A percentile compares a stretch with the other conserved stretches of the same genome.
Evolutionary conservation across 2,329 filamentous ascomycete genomes (phyloP).

Genomic region (Elsinoe ampelina): DNA sequence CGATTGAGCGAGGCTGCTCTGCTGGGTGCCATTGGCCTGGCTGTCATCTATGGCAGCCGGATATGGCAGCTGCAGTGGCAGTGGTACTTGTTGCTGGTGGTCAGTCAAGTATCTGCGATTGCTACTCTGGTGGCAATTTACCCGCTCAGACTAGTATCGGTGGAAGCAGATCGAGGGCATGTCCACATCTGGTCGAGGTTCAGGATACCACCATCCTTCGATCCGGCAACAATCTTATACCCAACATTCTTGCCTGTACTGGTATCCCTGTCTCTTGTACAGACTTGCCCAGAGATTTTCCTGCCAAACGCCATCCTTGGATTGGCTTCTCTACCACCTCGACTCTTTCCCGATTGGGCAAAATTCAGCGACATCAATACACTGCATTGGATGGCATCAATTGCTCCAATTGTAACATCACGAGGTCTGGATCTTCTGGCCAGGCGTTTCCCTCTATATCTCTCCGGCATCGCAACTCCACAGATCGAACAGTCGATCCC

Average conservation of each 20-base stretch:
- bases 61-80: slow-evolving; percentile 23
- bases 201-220: slow-evolving; percentile 66
- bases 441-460: slow-evolving; percentile 26
- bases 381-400: slow-evolving; percentile 71
- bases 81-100: slow-evolving; percentile 35
- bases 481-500: slow-evolving; percentile 27
- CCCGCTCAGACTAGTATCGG: slow-evolving; percentile 29
- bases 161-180: slow-evolving; percentile 10
- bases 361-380: slow-evolving; percentile 50
- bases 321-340: slow-evolving; percentile 64
- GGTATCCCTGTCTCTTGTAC: slow-evolving; percentile 64
- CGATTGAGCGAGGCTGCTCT: slow-evolving; percentile 47
- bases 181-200: slow-evolving; percentile 26
- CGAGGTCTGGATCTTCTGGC: slow-evolving; percentile 35
- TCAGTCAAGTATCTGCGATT: slow-evolving; percentile 30
- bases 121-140: slow-evolving; percentile 27
- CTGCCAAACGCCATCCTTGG: slow-evolving; percentile 75
- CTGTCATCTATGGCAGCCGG: slow-evolving; percentile 34
- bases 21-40: slow-evolving; percentile 42
- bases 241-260: slow-evolving; percentile 67
- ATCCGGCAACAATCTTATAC: slow-evolving; percentile 85
- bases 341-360: slow-evolving; percentile 58
- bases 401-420: slow-evolving; percentile 54
- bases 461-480: slow-evolving; percentile 27
- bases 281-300: slow-evolving; percentile 51